These are phyloP conservation scores for Ceratobasidium sp. DNA, from an alignment of 1,284 basidiomycete species.

Conservation along the genomic window DNA sequence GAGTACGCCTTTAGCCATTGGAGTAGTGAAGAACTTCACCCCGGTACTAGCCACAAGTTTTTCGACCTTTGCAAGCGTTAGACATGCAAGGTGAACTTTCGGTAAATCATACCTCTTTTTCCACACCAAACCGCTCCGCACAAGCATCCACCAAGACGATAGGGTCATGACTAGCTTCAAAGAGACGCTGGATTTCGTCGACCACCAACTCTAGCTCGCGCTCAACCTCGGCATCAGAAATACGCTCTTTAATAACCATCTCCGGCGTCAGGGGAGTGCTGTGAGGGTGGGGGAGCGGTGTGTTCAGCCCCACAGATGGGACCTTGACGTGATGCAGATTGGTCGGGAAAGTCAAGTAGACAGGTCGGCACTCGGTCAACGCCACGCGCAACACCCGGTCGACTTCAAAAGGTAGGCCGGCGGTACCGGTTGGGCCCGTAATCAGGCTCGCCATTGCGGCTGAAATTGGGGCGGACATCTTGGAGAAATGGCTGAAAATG, in stretches of 20 bases:
- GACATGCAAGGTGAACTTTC: neutral
- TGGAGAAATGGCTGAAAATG: slow-evolving; percentile 35
- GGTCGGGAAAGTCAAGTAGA: slow-evolving; percentile 90
- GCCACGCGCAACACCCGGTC: slow-evolving; percentile 17
- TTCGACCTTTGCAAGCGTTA: slow-evolving; percentile 58
- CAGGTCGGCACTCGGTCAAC: slow-evolving; percentile 77
- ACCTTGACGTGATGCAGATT: slow-evolving; percentile 83
- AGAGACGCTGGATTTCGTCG: slow-evolving; percentile 74
- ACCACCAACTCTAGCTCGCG: slow-evolving; percentile 77
- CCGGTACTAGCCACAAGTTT: slow-evolving; percentile 79
- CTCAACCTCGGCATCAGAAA: slow-evolving; percentile 48
- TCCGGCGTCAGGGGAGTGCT: slow-evolving; percentile 52
- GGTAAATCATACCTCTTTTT: slow-evolving; percentile 61
- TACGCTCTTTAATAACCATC: slow-evolving; percentile 29
- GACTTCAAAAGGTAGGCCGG: slow-evolving; percentile 3
- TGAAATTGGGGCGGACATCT: slow-evolving; percentile 38
- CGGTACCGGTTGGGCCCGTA: slow-evolving; percentile 29
- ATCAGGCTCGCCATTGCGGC: slow-evolving; percentile 32
- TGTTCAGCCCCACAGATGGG: slow-evolving; percentile 73
- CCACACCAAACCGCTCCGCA: slow-evolving; percentile 82
- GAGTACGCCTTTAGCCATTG: slow-evolving; percentile 91
- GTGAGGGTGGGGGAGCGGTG: slow-evolving; percentile 67
- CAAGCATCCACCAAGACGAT: slow-evolving; percentile 92
- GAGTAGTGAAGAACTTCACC: slow-evolving; percentile 83
- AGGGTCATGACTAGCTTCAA: slow-evolving; percentile 75